Percentiles rank a stretch among this genome's conserved stretches.
These are phyloP conservation scores for Termitomyces sp. DNA, from an alignment of 768 basidiomycete genomes.

Conservation along the genomic window DNA sequence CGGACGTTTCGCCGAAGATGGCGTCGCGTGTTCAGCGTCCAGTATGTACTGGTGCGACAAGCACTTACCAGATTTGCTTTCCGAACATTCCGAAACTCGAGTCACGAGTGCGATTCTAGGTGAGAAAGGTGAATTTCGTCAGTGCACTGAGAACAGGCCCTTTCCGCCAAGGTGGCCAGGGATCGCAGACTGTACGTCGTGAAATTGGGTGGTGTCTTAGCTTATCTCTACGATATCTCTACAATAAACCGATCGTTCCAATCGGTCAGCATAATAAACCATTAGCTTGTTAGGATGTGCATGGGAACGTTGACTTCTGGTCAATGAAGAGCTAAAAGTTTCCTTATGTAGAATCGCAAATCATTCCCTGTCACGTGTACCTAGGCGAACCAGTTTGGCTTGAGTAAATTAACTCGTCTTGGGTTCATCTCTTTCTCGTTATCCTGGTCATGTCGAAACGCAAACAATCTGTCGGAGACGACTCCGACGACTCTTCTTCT, in stretches of 20 bases:
- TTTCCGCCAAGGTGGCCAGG: not conserved
- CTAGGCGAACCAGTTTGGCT: not conserved
- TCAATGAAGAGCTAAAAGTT: too few species aligned
- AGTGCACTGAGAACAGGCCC: not conserved
- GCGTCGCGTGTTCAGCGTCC: too few species aligned
- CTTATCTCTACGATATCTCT: not conserved
- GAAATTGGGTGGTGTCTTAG: not conserved
- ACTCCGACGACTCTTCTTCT: slow-evolving; percentile 36
- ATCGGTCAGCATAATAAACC: too few species aligned
- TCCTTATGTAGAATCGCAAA: too few species aligned
- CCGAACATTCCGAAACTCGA: slow-evolving; percentile 5
- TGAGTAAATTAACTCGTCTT: not conserved
- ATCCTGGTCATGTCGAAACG: slow-evolving; percentile 45
- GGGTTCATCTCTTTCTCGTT: not conserved
- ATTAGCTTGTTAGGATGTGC: too few species aligned
- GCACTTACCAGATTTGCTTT: not conserved
- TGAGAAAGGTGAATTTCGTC: not conserved
- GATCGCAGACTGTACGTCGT: not conserved
- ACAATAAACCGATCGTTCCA: not conserved
- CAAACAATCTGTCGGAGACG: slow-evolving; percentile 44
- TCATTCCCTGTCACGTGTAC: not conserved
- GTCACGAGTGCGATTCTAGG: not conserved
- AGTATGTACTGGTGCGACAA: too few species aligned
- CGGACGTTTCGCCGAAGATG: too few species aligned
- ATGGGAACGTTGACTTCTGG: too few species aligned